Evolutionary conservation across 306 rosid species (phyloP), one percentile per base, ranked within the genome.

Genomic region (Gastrolobium villosum): DNA sequence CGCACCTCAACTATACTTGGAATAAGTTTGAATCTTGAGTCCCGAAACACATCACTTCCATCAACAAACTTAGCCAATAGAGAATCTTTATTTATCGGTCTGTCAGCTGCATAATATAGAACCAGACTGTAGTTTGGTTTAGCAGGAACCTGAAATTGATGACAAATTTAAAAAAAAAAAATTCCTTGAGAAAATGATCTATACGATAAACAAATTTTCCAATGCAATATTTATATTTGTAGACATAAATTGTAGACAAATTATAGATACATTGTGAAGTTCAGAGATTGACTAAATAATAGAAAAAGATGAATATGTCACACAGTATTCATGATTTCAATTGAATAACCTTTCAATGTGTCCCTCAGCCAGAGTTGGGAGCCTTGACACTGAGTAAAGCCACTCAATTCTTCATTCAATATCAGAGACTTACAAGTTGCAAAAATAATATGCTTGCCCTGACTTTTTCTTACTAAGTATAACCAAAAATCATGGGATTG

Each of bases 91-190:
- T 87, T 87, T 56, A 88, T 49, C 32, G 98, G 99, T 83, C 99
- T 88, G 61, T 89, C 99, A 32, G 97, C 86, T 26, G 93, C 97
- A 84, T 86, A 93, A 87, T 93, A 91, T 70, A 93, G 89, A 74
- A 90, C 98, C 87, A 95, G 81, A 79, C 95, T 86, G 74, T 93
- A 93, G 91, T 95, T 93, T 74, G 99, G 99, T 86, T 91, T 95
- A 28, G 92, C 98, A 35, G 99, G 99, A 84, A 95, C 96, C 99
- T 95, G 93, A 53, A 72, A 79, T 65, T 43, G 31, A 68, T 63
- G 49, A 73, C 37, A 50, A 70, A 44, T 3, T 3, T 50, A 32
- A 59, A 20, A 41, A 65, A 20, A 10, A 28, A 52, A 48, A 52
- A 11, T 26, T 36, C 74, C 45, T 20, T 72, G 75, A 74, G 79